These are phyloP conservation scores for Parmelia sp. DNA, from an alignment of 495 filamentous ascomycete species.

Conservation along the genomic window DNA sequence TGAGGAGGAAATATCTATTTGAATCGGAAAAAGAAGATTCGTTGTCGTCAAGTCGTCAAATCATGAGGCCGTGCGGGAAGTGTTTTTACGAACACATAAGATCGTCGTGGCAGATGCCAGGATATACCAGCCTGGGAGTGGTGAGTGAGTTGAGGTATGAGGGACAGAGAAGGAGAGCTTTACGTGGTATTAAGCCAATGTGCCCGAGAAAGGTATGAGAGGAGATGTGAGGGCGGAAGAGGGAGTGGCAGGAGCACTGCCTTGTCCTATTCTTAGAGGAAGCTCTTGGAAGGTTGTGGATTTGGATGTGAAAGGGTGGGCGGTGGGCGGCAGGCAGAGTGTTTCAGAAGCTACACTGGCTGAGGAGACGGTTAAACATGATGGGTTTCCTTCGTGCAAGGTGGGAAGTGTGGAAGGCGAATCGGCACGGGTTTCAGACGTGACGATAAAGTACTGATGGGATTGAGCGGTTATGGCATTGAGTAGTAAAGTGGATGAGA, in stretches of 20 bases:
- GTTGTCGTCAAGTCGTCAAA: slow-evolving; percentile 9
- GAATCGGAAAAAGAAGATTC: not conserved
- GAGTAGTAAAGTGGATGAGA: not conserved
- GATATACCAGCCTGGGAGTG: not conserved
- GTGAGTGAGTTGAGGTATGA: not conserved
- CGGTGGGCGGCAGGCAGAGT: not conserved
- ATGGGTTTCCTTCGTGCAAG: not conserved
- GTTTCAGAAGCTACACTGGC: not conserved
- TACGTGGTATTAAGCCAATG: not conserved
- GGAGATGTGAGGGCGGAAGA: not conserved
- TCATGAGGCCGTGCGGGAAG: not conserved
- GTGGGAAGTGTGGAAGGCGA: not conserved
- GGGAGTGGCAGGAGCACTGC: not conserved
- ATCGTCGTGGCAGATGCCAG: not conserved
- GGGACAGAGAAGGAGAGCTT: not conserved
- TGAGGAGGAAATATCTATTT: not conserved
- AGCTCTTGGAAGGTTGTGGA: not conserved
- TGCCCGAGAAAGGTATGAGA: not conserved
- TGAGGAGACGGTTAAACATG: not conserved
- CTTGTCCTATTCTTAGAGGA: not conserved
- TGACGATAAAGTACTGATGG: not conserved
- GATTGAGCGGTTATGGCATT: not conserved
- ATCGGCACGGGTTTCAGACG: not conserved
- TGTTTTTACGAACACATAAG: not conserved
- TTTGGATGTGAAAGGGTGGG: not conserved